A percentile compares a stretch with the other conserved stretches of the same genome.
These are phyloP conservation scores for Solanum hybrid DNA, from an alignment of 305 asterid genomes.

Conservation along the genomic window DNA sequence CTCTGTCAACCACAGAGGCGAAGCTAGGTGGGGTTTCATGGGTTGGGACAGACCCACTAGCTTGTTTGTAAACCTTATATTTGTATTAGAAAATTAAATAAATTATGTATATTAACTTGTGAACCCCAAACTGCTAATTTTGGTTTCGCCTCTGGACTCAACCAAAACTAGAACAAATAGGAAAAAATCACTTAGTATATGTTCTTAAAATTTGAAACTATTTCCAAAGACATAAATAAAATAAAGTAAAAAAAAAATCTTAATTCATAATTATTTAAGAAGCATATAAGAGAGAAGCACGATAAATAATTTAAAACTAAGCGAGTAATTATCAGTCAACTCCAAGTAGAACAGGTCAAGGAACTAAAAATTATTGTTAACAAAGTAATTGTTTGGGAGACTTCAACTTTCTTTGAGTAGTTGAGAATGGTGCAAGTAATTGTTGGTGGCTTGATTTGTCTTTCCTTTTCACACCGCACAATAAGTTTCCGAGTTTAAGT, in stretches of 20 bases:
- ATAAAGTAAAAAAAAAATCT: no score
- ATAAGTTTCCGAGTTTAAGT: not conserved
- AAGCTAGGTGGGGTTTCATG: no score
- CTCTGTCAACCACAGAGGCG: not conserved
- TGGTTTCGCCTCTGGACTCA: no score
- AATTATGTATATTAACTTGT: no score
- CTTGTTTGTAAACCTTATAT: no score
- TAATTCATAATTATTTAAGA: no score
- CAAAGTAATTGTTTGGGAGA: not conserved
- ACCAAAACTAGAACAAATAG: not conserved
- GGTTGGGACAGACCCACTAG: no score
- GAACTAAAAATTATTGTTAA: not conserved
- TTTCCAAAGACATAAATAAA: no score
- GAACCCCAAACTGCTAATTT: no score
- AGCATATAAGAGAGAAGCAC: not conserved
- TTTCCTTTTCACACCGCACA: not conserved
- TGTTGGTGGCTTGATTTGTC: not conserved
- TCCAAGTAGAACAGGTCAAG: not conserved
- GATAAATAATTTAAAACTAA: no score
- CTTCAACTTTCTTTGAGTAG: not conserved
- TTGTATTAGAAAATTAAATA: no score
- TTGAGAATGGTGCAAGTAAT: not conserved
- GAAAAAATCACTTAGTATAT: fast-evolving
- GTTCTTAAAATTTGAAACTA: not conserved
- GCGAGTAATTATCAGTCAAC: not conserved